Base-by-base conservation (phyloP, 495 filamentous ascomycete species). In the Xylaria sp. region DNA sequence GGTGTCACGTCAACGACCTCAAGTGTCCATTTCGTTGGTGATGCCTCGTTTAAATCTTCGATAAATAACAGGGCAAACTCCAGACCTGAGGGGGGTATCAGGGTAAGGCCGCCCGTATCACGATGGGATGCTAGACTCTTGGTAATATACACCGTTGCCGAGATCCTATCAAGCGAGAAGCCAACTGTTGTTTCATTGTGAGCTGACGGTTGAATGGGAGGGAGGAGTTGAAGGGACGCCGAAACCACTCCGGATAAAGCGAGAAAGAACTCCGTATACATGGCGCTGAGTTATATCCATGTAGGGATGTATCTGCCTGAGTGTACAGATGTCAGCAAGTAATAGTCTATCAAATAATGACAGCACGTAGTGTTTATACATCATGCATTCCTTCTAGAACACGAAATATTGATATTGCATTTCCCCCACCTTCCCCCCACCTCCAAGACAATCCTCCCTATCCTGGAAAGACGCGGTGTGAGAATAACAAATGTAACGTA, bases 21-120 rank as follows among this genome's bases (percentile, higher is more conserved):
- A 21, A 72, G 64, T 14, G 61, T 53, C 69, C 72, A 67, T 33
- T 55, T 33, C 31, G 41, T 61, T 29, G 69, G 66, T 5, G 73
- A 69, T 15, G 71, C 48, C 43, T 62, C 66, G 15, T 79, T 72
- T 3, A 89, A 76, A 68, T 89, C 87, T 3, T 80, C 65, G 55
- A 78, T 75, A 58, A 88, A 87, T 0, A 79, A 82, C 26, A 78
- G 68, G 7, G 86, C 85, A 46, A 88, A 89, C 6, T 86, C 83
- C 29, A 72, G 71, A 1, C 81, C 81, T 0, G 84, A 81, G 0
- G 87, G 86, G 8, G 87, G 87, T n/a, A 88, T 87, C 15, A 88
- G 76, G 0, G 86, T 88, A 21, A 87, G 72, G 3, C 86, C 85
- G 71, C 81, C 75, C 0, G 76, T 75, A 41, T 84, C 82, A 40